Evolutionary conservation across 768 basidiomycete species (phyloP).

Genomic region (Piloderma croceum): DNA sequence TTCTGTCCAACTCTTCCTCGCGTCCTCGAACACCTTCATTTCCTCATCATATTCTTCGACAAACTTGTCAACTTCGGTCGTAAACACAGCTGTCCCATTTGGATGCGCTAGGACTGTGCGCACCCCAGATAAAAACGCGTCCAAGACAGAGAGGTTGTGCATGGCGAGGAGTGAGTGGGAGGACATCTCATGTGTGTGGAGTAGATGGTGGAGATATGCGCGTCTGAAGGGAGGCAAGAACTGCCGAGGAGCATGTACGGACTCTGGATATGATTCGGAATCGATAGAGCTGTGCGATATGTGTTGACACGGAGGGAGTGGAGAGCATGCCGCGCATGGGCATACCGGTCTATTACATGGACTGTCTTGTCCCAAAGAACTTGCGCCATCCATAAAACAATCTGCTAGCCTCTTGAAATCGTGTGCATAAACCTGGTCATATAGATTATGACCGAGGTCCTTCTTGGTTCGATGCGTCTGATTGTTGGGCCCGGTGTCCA

Average conservation of each 20-base stretch:
- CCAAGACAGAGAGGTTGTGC: slow-evolving; percentile 71
- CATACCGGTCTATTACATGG: slow-evolving; percentile 29
- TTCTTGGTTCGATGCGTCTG: slow-evolving; percentile 20
- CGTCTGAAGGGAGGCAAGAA: slow-evolving; percentile 35
- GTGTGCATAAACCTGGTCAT: slow-evolving; percentile 46
- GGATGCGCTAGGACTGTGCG: slow-evolving; percentile 29
- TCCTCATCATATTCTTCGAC: slow-evolving; percentile 44
- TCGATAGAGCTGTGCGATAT: slow-evolving; percentile 46
- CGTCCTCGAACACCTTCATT: slow-evolving; percentile 43
- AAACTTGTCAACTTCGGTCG: slow-evolving; percentile 47
- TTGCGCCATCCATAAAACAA: slow-evolving; percentile 29
- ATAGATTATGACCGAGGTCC: slow-evolving; percentile 72
- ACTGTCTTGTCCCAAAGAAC: slow-evolving; percentile 7
- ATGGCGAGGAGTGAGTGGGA: slow-evolving; percentile 68
- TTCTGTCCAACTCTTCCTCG: slow-evolving; percentile 50
- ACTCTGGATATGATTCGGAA: slow-evolving; percentile 14
- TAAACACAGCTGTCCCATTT: slow-evolving; percentile 3
- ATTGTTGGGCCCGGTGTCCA: slow-evolving; percentile 5
- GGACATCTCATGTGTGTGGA: slow-evolving; percentile 88
- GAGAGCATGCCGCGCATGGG: slow-evolving; percentile 53
- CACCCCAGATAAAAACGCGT: slow-evolving; percentile 57
- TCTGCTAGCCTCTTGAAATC: slow-evolving; percentile 57
- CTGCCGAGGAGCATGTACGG: slow-evolving; percentile 1
- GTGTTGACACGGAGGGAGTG: slow-evolving; percentile 27
- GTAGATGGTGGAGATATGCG: slow-evolving; percentile 78